phyloP scores from a whole-genome alignment of 257 asterid genomes.

The Jaltomata sinuosa region DNA sequence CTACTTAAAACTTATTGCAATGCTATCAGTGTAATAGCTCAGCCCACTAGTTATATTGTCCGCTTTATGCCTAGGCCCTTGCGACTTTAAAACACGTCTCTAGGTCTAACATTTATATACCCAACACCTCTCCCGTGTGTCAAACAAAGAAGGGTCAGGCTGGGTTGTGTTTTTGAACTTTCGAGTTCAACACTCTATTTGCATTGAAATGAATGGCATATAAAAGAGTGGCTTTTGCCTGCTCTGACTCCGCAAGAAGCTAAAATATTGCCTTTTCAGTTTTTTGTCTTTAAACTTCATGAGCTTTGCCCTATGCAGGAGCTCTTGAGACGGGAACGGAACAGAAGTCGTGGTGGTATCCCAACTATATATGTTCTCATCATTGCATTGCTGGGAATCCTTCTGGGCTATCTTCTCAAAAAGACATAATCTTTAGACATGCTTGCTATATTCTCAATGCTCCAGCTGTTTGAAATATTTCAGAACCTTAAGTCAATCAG shows the following conservation, averaged over 20 bases:
- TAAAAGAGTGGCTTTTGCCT: neutral
- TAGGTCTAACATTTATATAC: neutral
- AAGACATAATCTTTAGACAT: constrained; percentile 25
- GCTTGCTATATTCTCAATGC: neutral
- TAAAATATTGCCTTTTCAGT: neutral
- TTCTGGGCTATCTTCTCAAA: constrained; percentile 76
- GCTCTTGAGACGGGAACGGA: constrained; percentile 54
- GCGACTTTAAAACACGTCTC: neutral
- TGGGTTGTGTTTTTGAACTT: neutral
- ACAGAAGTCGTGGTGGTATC: constrained; percentile 46
- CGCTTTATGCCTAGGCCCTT: neutral
- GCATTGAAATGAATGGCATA: neutral
- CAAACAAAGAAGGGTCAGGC: neutral
- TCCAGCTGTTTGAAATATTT: constrained; percentile 20
- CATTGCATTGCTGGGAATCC: constrained; percentile 58
- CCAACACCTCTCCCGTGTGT: neutral
- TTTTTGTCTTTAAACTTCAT: neutral
- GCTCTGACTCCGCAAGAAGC: neutral
- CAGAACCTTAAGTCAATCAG: constrained; percentile 30
- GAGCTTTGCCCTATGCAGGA: constrained; percentile 35
- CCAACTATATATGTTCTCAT: constrained; percentile 56
- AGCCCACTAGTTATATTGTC: neutral
- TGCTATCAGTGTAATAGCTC: neutral
- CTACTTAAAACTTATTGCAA: neutral
- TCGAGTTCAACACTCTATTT: neutral